Evolutionary conservation across 2,329 filamentous ascomycete species (phyloP), one percentile per base, ranked within the genome.

Genomic region (Emergomyces africanus): DNA sequence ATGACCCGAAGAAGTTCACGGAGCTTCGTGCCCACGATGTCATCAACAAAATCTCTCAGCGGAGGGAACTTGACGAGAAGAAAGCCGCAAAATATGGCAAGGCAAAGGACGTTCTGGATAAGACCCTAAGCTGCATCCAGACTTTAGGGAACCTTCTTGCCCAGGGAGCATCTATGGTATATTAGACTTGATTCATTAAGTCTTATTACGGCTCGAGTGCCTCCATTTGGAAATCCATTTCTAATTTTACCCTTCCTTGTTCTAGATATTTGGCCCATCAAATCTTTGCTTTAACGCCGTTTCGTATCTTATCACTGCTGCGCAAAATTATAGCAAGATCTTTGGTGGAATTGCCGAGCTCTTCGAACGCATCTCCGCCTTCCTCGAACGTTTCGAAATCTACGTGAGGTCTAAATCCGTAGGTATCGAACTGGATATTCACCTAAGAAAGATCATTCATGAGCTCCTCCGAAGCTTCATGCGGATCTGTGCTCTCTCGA

Each of bases 201-300:
- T n/a, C 20, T 0, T n/a, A 50, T 28, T 28, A 33, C 8, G 3
- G 3, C 10, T 6, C 48, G 33, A 51, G 48, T 18, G 48, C 48
- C 12, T 35, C 35, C 9, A 41, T 39, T 37, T 8, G 20, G 6
- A 25, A 54, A 54, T 5, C 28, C 2, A 23, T 42, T n/a, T 54
- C 39, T 54, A 39, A 39, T 30, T 53, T 23, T 30, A 57, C 18
- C 30, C 49, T 51, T 56, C 41, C 20, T 18, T 23, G 6, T n/a
- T 10, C 15, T 57, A 67, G 65, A 62, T 67, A 4, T 69, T 69
- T 59, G 66, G 63, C 15, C 68, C 68, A 0, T 63, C 64, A 20
- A 61, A 56, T 23, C 64, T 70, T 8, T 69, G 67, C 59, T 69
- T 70, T 60, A 68, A 67, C 57, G 68, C 68, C 1, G 64, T 69